Conservation (phyloP, 1,139 yeast genomes). For the Candida pseudocylindracea region DNA sequence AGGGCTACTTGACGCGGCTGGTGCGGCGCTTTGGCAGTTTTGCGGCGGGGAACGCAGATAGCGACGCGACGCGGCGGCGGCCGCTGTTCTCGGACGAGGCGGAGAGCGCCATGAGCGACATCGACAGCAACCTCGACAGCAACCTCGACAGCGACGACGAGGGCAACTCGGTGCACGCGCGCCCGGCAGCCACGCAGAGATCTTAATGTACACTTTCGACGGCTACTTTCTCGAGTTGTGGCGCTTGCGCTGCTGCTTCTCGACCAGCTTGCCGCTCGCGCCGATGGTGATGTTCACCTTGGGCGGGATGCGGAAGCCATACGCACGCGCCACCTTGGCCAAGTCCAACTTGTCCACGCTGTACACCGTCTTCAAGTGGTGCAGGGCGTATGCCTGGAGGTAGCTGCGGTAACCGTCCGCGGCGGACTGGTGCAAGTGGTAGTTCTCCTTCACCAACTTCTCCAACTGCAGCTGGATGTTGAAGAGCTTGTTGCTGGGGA, state of each 20-base stretch:
- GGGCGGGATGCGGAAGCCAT: slow-evolving; percentile 92
- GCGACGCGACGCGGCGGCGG: no score
- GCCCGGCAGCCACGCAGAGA: no score
- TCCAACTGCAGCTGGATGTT: slow-evolving; percentile 88
- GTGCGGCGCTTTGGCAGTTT: no score
- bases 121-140: no score
- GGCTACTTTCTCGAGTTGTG: background rate
- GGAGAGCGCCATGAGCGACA: no score
- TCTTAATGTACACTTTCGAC: no score
- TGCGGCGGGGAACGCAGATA: no score
- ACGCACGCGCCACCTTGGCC: slow-evolving; percentile 85
- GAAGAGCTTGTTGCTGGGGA: slow-evolving; percentile 83
- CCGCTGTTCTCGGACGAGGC: no score
- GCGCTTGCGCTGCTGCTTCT: slow-evolving; percentile 19
- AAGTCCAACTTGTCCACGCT: slow-evolving; percentile 88
- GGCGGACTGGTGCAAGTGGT: slow-evolving; percentile 87
- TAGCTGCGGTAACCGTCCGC: slow-evolving; percentile 95
- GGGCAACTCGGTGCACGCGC: no score
- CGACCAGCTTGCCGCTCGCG: slow-evolving; percentile 54
- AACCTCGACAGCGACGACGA: no score
- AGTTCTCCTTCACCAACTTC: slow-evolving; percentile 76
- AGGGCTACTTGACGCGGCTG: no score
- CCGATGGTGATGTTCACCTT: slow-evolving; percentile 93
- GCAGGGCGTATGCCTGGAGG: slow-evolving; percentile 92
- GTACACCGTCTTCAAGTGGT: slow-evolving; percentile 85